Evolutionary conservation across 2,329 filamentous ascomycete species (phyloP).

Genomic region (Paecilomyces formosus): DNA sequence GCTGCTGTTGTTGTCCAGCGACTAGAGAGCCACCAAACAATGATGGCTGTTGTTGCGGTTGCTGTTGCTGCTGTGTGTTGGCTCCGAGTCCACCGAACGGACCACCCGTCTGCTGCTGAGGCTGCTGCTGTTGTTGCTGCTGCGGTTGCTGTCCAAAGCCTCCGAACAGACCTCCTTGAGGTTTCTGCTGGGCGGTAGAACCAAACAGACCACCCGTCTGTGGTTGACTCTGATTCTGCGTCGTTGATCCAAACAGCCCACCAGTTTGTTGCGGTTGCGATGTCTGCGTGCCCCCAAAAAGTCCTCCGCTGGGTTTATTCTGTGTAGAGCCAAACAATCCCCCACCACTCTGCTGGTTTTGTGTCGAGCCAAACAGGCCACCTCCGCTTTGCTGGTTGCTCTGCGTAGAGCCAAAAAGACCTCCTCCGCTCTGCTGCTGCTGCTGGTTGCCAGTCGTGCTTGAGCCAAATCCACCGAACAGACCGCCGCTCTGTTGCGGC

Average conservation of each 20-base stretch:
- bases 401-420: slow-evolving; percentile 25
- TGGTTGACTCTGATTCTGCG: slow-evolving; percentile 5
- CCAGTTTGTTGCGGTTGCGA: slow-evolving; percentile 4
- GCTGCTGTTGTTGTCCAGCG: slow-evolving; percentile 16
- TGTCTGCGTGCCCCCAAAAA: slow-evolving; percentile 22
- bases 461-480: slow-evolving; percentile 23
- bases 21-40: slow-evolving; percentile 21
- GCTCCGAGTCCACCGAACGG: slow-evolving; percentile 33
- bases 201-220: slow-evolving; percentile 8
- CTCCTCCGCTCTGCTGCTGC: slow-evolving; percentile 19
- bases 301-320: slow-evolving; percentile 21
- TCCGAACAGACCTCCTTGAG: slow-evolving; percentile 20
- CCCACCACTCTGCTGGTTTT: slow-evolving; percentile 13
- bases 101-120: slow-evolving; percentile 28
- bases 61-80: slow-evolving; percentile 34
- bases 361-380: slow-evolving; percentile 17
- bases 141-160: slow-evolving; percentile 8
- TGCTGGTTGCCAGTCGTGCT: slow-evolving; percentile 16
- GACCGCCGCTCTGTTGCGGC: slow-evolving; percentile 13
- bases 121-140: slow-evolving; percentile 16
- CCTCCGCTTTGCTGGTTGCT: slow-evolving; percentile 10
- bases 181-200: slow-evolving; percentile 17
- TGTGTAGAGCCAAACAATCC: slow-evolving; percentile 19
- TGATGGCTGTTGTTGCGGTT: slow-evolving; percentile 22
- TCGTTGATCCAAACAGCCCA: slow-evolving; percentile 17